These are phyloP conservation scores for Penstemon eatonii DNA, from an alignment of 257 asterid genomes.

Conservation along the genomic window DNA sequence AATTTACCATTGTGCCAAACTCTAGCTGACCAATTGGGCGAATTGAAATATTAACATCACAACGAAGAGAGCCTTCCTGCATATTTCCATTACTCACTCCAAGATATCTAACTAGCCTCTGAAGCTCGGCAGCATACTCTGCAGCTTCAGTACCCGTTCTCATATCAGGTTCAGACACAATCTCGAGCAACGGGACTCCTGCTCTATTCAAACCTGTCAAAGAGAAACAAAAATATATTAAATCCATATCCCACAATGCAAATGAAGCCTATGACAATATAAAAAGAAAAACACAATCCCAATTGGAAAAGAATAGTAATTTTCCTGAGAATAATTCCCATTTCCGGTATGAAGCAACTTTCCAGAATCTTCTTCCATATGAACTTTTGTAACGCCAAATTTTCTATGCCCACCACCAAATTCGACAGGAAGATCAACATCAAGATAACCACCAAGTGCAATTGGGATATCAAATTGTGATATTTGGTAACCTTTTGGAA, in stretches of 20 bases:
- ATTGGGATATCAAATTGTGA: conserved; percentile 95
- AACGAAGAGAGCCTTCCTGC: conserved; percentile 99
- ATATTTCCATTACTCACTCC: conserved; percentile 95
- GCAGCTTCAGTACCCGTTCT: conserved; percentile 96
- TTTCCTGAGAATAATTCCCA: conserved; percentile 76
- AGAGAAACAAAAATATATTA: neutral
- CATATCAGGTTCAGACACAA: conserved; percentile 99
- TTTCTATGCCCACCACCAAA: conserved; percentile 94
- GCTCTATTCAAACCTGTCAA: conserved; percentile 94
- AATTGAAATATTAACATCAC: conserved; percentile 93
- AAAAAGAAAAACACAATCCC: no score
- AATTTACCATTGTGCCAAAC: conserved; percentile 88
- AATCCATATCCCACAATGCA: neutral
- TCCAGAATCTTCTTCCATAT: conserved; percentile 99
- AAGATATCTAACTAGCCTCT: conserved; percentile 90
- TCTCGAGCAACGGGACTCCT: conserved; percentile 97
- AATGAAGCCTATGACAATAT: no score
- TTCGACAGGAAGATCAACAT: conserved; percentile 92
- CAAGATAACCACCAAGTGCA: conserved; percentile 71
- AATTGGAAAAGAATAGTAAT: conserved; percentile 18
- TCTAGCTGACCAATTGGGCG: conserved; percentile 84
- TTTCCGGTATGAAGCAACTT: conserved; percentile 83
- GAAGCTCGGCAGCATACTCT: conserved; percentile 94
- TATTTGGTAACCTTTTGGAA: conserved; percentile 97
- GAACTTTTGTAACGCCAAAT: conserved; percentile 93